Percentiles rank a stretch among this genome's conserved stretches.
These are phyloP conservation scores for Fusarium mangiferae DNA, from an alignment of 2,329 filamentous ascomycete species.

Conservation along the genomic window DNA sequence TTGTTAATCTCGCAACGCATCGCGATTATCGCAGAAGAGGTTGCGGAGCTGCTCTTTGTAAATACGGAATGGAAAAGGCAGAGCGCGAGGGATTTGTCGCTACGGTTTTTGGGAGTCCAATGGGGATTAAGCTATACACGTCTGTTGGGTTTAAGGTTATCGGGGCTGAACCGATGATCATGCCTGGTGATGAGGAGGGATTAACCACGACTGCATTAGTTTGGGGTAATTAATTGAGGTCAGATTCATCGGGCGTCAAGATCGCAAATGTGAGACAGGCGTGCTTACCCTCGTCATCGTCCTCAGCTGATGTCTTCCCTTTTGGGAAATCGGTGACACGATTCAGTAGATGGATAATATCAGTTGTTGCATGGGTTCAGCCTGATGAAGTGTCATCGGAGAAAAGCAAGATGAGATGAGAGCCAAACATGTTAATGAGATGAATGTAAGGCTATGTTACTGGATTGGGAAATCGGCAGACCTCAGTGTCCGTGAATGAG, in stretches of 20 bases:
- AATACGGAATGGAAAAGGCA: background rate
- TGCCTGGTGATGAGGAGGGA: background rate
- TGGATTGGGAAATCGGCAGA: background rate
- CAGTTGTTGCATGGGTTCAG: background rate
- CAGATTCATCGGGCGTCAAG: background rate
- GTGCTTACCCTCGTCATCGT: background rate
- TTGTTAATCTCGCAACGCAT: background rate
- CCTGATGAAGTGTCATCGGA: background rate
- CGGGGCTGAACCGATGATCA: background rate
- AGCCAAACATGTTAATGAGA: background rate
- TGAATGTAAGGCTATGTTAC: background rate
- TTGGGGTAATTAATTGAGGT: background rate
- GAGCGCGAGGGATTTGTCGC: background rate
- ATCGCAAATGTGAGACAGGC: background rate
- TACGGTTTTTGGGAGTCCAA: background rate
- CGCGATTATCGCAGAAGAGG: background rate
- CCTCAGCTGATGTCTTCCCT: background rate
- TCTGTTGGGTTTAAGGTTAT: background rate
- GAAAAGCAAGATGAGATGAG: background rate
- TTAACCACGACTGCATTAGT: background rate
- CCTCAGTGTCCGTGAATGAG: background rate
- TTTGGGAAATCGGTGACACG: background rate
- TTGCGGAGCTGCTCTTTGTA: background rate
- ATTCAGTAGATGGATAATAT: background rate
- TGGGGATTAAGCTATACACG: background rate